Base-by-base conservation (phyloP, 2,329 filamentous ascomycete genomes). In the Neocatenulostroma microsporum region DNA sequence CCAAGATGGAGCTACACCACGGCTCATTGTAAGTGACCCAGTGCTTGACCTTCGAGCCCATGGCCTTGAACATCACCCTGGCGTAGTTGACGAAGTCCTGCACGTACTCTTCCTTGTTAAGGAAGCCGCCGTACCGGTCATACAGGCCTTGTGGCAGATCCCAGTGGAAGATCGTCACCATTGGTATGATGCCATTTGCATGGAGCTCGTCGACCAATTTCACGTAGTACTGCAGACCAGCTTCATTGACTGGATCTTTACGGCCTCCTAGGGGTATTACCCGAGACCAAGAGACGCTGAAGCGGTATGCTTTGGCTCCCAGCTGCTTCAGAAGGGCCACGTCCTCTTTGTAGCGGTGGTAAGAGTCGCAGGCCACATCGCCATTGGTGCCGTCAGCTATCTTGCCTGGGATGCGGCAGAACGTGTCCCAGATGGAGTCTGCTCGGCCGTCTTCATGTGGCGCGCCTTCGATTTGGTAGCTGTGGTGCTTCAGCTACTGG, bases 361-460 rank as follows among this genome's bases (percentile, higher is more conserved):
- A 93, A 19, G 83, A 88, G 66, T 93, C 84, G 64, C 86, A 94
- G 24, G 86, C 85, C 28, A 84, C 74, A 34, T 76, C 79, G 35
- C 86, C 86, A 28, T 78, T 81, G 49, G 72, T 78, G 40, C 77
- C 80, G 52, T 84, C 82, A 38, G 84, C 84, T 53, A 91, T 87
- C 64, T 91, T 93, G 53, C 84, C 84, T 5, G 82, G 78, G 36
- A 77, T 80, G 45, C 74, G 74, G 64, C 82, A 88, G 67, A 93
- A 93, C n/a, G 75, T 80, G 63, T 94, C 86, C 86, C 86, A 93
- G 61, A 93, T 91, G 44, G 82, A 85, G 37, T 84, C 79, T 15
- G 76, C 82, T 46, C 85, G 82, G 47, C 85, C 86, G 57, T 89
- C 85, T 55, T 80, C 74, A 31, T 81, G 68, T 25, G 73, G 69